phyloP scores from a whole-genome alignment of 1,284 basidiomycete species.

The Leccinum huronense region DNA sequence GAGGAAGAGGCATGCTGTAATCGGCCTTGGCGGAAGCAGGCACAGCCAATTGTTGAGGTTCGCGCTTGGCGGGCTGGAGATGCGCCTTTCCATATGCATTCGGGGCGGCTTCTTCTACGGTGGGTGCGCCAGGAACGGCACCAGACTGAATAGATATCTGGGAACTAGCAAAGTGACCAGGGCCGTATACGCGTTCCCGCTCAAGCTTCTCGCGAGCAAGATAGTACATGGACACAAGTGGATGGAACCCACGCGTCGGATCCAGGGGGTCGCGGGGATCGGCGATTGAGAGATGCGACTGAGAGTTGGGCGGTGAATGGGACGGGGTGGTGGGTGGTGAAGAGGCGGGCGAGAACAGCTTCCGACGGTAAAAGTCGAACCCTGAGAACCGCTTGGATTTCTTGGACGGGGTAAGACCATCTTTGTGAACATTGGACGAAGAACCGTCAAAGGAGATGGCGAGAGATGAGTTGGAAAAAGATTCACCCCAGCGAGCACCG shows the following conservation, averaged over 20 bases:
- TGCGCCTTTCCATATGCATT: slow-evolving; percentile 27
- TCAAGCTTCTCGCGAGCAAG: slow-evolving; percentile 95
- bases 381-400: slow-evolving; percentile 81
- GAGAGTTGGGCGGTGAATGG: slow-evolving; percentile 55
- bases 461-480: slow-evolving; percentile 63
- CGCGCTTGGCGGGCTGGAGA: slow-evolving; percentile 28
- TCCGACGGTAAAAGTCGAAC: slow-evolving; percentile 92
- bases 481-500: slow-evolving; percentile 50
- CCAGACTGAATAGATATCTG: slow-evolving; percentile 53
- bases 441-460: slow-evolving; percentile 62
- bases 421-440: slow-evolving; percentile 38
- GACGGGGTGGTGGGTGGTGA: slow-evolving; percentile 52
- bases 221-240: slow-evolving; percentile 95
- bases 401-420: slow-evolving; percentile 46
- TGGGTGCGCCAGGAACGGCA: slow-evolving; percentile 21
- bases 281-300: slow-evolving; percentile 46
- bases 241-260: slow-evolving; percentile 92
- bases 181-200: slow-evolving; percentile 89
- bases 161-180: slow-evolving; percentile 91
- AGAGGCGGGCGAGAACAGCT: slow-evolving; percentile 76
- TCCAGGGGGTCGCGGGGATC: slow-evolving; percentile 61
- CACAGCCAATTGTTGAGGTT: slow-evolving; percentile 12
- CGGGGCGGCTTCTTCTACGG: slow-evolving; percentile 29
- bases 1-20: slow-evolving; percentile 80
- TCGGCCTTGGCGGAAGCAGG: slow-evolving; percentile 51